Conservation (phyloP, 1,284 basidiomycete species). For the Trametes pubescens region DNA sequence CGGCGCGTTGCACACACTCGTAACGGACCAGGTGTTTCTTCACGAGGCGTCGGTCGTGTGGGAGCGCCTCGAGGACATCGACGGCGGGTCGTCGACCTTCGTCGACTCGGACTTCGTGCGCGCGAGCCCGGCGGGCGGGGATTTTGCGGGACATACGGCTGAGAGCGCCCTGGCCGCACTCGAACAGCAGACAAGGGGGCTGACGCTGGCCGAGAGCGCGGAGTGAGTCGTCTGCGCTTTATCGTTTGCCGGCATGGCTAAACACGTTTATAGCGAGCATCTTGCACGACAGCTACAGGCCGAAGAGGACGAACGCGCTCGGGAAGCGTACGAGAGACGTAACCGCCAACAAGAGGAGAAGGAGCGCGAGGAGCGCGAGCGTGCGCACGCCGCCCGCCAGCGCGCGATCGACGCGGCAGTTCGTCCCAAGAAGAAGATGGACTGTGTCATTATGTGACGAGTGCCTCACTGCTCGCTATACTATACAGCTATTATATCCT, state of each 20-base stretch:
- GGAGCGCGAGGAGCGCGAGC: constrained; percentile 41
- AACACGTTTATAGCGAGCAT: constrained; percentile 51
- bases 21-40: constrained; percentile 84
- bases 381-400: constrained; percentile 12
- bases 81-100: constrained; percentile 78
- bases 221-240: constrained; percentile 53
- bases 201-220: constrained; percentile 53
- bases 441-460: constrained; percentile 72
- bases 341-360: constrained; percentile 45
- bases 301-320: constrained; percentile 70
- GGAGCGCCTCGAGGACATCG: constrained; percentile 90
- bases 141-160: constrained; percentile 78
- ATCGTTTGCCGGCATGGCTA: neutral
- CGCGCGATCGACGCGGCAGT: constrained; percentile 29
- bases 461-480: neutral
- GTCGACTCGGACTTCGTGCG: constrained; percentile 73
- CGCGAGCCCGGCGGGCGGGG: constrained; percentile 78
- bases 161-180: constrained; percentile 58
- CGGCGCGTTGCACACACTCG: constrained; percentile 76
- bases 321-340: constrained; percentile 48
- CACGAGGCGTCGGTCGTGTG: constrained; percentile 83
- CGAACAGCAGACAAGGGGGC: constrained; percentile 38
- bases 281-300: constrained; percentile 77
- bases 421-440: constrained; percentile 55
- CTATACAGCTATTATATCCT: neutral